Base-by-base conservation (phyloP, 108 stramenopile species). In the Discostella pseudostelligera region DNA sequence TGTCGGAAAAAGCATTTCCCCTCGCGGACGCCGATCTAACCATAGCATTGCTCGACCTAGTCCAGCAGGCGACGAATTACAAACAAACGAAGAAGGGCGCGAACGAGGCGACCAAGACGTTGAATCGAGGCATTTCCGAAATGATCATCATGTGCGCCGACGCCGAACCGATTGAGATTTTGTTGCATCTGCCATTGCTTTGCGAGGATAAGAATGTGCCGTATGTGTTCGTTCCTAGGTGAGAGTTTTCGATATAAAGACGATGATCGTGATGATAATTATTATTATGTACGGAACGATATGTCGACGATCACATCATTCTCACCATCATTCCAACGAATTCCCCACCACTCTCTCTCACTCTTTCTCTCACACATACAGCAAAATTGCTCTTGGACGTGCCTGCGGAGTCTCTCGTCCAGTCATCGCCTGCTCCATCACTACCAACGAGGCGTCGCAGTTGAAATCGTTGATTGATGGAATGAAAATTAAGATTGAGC, bases 141-240 rank as follows among this genome's bases (percentile, higher is more conserved):
- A 84, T 99, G 50, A 98, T 99, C 74, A 83, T 99, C 83, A 93
- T 99, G 94, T 83, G 97, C 7, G 99, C 97, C n/a, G 99, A 99
- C 79, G 96, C 99, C 28, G 97, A 99, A 75, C 99, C 99, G 9
- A 92, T 99, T 63, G 99, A 99, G 70, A 99, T 99, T 70, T 83
- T 99, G 44, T 84, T 99, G 28, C 99, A 99, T 79, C 73, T 99
- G 17, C 99, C 99, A 8, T 81, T 99, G 37, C 74, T 99, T 56
- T 99, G 98, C 69, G 99, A 99, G 82, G 99, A 99, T 78, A 99
- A 99, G 90, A 99, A 99, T 72, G 97, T 98, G 22, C 98, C 99
- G 12, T 99, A 99, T 79, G 98, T 99, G 12, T 99, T 99, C 74
- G 97, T 99, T 25, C 96, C 97, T 9, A 95, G 90, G 90, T 91